Conservation (phyloP, 306 rosid genomes). For the Quercus aquifolioides region DNA sequence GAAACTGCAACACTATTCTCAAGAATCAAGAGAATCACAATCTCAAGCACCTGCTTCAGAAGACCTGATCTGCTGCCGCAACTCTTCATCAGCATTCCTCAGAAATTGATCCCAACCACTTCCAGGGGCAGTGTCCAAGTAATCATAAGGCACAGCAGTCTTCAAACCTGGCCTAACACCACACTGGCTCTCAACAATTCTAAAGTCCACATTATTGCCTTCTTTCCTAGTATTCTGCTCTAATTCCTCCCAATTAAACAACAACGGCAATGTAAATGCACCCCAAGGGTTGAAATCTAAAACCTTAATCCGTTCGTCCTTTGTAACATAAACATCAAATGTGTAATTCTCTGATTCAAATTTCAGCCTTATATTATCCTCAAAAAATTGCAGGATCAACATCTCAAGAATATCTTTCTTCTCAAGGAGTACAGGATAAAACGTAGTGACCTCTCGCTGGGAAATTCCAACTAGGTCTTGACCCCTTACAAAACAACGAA, state of each 20-base stretch:
- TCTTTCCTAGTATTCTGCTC: slow-evolving; percentile 31
- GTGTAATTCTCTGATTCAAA: slow-evolving; percentile 66
- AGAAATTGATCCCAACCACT: slow-evolving; percentile 89
- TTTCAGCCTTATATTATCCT: slow-evolving; percentile 23
- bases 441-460: slow-evolving; percentile 75
- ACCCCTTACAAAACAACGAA: slow-evolving; percentile 59
- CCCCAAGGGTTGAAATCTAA: slow-evolving; percentile 91
- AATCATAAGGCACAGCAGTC: slow-evolving; percentile 82
- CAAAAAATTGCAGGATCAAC: slow-evolving; percentile 41
- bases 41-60: slow-evolving; percentile 55
- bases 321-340: slow-evolving; percentile 63
- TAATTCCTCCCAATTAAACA: slow-evolving; percentile 76
- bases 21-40: background rate
- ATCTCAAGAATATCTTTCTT: slow-evolving; percentile 31
- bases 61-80: slow-evolving; percentile 39
- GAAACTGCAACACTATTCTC: background rate
- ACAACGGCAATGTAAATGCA: slow-evolving; percentile 59
- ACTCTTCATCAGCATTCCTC: slow-evolving; percentile 63
- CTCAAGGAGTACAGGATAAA: slow-evolving; percentile 57
- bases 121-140: slow-evolving; percentile 62
- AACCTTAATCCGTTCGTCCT: slow-evolving; percentile 48
- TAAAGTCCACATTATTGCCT: slow-evolving; percentile 36
- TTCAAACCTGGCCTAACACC: slow-evolving; percentile 77
- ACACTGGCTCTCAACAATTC: slow-evolving; percentile 68
- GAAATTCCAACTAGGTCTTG: slow-evolving; percentile 57